Conservation (phyloP, 2,329 filamentous ascomycete species). For the Verticillium zaregamsianum region DNA sequence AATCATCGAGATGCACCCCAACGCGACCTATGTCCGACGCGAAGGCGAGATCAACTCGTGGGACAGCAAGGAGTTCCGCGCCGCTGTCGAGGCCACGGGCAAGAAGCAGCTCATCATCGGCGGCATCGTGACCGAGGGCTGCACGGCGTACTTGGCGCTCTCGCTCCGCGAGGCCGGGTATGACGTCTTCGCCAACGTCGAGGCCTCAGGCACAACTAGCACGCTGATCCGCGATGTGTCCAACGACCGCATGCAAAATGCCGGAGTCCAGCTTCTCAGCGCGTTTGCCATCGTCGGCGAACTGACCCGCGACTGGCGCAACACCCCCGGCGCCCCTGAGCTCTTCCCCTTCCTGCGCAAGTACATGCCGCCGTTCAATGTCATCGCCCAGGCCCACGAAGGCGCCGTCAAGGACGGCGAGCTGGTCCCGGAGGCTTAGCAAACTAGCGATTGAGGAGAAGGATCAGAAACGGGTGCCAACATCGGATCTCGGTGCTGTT, state of each 20-base stretch:
- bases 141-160: conserved; percentile 57
- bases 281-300: conserved; percentile 49
- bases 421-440: no score
- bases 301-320: conserved; percentile 54
- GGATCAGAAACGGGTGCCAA: no score
- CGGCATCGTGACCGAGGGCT: conserved; percentile 60
- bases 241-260: conserved; percentile 52
- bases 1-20: conserved; percentile 52
- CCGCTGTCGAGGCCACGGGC: conserved; percentile 50
- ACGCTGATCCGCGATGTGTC: conserved; percentile 45
- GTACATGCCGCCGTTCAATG: no score
- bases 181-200: conserved; percentile 56
- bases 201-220: conserved; percentile 52
- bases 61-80: conserved; percentile 57
- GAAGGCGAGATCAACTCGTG: conserved; percentile 60
- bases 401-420: no score
- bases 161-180: conserved; percentile 56
- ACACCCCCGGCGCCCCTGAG: no score
- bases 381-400: no score
- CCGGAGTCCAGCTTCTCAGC: conserved; percentile 49
- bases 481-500: no score
- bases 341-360: no score
- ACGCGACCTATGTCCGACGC: conserved; percentile 51
- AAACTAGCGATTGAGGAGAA: no score
- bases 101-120: conserved; percentile 57